Conservation (phyloP, 2,329 filamentous ascomycete species). For the Zymoseptoria ardabiliae region DNA sequence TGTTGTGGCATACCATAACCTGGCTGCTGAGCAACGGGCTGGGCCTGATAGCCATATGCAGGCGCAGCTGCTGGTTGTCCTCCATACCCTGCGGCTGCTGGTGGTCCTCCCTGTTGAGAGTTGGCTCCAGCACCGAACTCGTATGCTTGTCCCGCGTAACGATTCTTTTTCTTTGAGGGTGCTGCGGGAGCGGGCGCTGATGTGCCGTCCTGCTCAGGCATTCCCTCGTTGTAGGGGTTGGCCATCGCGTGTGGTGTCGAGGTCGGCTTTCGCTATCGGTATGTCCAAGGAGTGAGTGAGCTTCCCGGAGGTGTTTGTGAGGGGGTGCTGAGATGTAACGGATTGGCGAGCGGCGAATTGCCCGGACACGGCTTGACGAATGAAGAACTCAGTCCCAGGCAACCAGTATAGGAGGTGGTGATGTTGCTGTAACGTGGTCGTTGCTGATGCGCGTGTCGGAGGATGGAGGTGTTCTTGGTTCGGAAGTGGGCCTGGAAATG, state of each 20-base stretch:
- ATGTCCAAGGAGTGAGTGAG: background rate
- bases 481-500: constrained; percentile 1
- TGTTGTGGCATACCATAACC: constrained; percentile 29
- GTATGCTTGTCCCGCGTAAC: constrained; percentile 90
- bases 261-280: background rate
- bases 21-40: constrained; percentile 23
- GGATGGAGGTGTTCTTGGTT: background rate
- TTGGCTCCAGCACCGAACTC: constrained; percentile 87
- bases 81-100: constrained; percentile 39
- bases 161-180: constrained; percentile 73
- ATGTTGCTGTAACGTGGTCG: background rate
- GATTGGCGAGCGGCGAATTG: background rate
- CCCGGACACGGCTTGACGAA: background rate
- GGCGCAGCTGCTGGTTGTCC: constrained; percentile 31
- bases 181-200: constrained; percentile 18
- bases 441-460: background rate
- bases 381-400: background rate
- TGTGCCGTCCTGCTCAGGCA: constrained; percentile 10
- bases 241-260: constrained; percentile 6
- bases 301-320: background rate
- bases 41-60: constrained; percentile 39
- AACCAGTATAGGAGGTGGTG: background rate
- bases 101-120: constrained; percentile 35
- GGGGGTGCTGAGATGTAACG: background rate
- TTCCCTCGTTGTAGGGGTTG: constrained; percentile 14